Evolutionary conservation across 805 yeast genomes (phyloP).

Genomic region (Kuraishia piskuri): DNA sequence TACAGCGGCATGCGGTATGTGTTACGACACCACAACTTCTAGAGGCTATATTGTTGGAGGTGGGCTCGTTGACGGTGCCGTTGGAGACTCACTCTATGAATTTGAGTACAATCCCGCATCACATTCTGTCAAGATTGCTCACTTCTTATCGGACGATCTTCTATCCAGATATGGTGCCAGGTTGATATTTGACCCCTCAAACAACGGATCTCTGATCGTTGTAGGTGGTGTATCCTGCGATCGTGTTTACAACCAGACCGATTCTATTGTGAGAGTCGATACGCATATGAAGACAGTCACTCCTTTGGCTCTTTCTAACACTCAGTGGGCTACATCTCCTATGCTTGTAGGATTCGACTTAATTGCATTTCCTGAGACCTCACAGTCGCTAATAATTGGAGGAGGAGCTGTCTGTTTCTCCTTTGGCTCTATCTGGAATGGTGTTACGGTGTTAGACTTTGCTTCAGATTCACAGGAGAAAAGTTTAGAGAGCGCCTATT

Average conservation of each 20-base stretch:
- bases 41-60: background rate
- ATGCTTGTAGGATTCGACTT: slow-evolving; percentile 47
- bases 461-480: background rate
- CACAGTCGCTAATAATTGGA: slow-evolving; percentile 25
- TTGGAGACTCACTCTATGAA: slow-evolving; percentile 25
- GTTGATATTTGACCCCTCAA: slow-evolving; percentile 15
- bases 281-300: slow-evolving; percentile 10
- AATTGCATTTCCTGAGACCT: slow-evolving; percentile 10
- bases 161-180: slow-evolving; percentile 44
- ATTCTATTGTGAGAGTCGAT: slow-evolving; percentile 29
- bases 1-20: background rate
- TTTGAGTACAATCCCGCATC: slow-evolving; percentile 18
- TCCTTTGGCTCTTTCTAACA: slow-evolving; percentile 20
- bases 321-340: slow-evolving; percentile 32
- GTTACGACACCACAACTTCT: background rate
- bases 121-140: slow-evolving; percentile 11
- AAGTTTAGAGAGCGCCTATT: background rate
- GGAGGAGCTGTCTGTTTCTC: slow-evolving; percentile 85
- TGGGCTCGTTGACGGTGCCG: slow-evolving; percentile 7
- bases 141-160: slow-evolving; percentile 17
- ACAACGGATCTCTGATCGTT: slow-evolving; percentile 29
- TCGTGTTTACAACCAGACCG: slow-evolving; percentile 22
- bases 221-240: slow-evolving; percentile 50
- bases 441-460: slow-evolving; percentile 2
- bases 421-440: slow-evolving; percentile 56